Base-by-base conservation (phyloP, 2,329 filamentous ascomycete species). In the Sordariomycetes sp. region DNA sequence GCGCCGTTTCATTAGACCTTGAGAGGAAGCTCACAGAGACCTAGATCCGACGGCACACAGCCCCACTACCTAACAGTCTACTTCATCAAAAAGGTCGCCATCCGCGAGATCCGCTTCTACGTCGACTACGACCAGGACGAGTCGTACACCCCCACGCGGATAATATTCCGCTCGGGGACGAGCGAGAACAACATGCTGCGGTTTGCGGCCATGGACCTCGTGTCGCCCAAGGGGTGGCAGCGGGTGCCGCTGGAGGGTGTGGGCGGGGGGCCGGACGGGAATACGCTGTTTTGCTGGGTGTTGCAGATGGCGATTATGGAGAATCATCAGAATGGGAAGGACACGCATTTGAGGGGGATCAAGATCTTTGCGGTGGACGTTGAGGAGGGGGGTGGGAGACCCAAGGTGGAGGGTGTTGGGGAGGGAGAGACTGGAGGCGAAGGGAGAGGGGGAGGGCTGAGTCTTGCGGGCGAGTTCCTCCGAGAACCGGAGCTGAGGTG, bases 271-370 rank as follows among this genome's bases (percentile, higher is more conserved):
- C 77, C 76, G 53, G 84, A 83, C 65, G 86, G 80, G 48, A 87
- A 85, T 64, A 87, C 91, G 1, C 80, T 97, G 20, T 84, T 91
- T 60, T 90, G 89, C 17, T 96, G 92, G 73, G 82, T 97, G 34
- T 78, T 99, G 32, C 91, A 97, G 69, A 85, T 97, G 65, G 85
- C 88, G 62, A 86, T 99, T 54, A 80, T 92, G 55, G 94, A 97
- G 73, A 99, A 99, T 67, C 94, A 99, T 69, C 94, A 99, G 72
- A 99, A 99, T 69, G 94, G 94, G 62, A 99, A 99, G 69, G 94
- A 99, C 68, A 99, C 94, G n/a, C 94, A 99, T 75, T 80, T 99
- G 25, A 81, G 94, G 17, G 92, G 90, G 1, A 80, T 99, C 69
- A 95, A 96, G 73, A 86, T 97, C 10, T 99, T 82, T 62, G 80